Percentiles rank a stretch among this genome's conserved stretches.
Conservation (phyloP, 805 yeast species). For the Metschnikowia dekortorum region DNA sequence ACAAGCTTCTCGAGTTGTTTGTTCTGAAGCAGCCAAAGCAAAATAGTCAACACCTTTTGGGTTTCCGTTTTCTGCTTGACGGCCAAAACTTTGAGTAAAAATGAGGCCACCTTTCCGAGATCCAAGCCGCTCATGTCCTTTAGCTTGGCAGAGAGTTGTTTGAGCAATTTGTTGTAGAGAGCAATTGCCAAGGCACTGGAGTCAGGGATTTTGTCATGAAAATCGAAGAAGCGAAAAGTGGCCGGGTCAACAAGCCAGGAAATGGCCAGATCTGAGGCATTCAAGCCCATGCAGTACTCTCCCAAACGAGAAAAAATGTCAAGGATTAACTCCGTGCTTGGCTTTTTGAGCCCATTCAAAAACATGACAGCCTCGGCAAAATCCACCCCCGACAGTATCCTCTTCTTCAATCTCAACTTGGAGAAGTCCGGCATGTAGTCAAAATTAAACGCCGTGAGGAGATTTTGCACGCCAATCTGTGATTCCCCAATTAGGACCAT, state of each 20-base stretch:
- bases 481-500: conserved; percentile 60
- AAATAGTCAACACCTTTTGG: conserved; percentile 18
- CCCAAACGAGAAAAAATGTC: conserved; percentile 44
- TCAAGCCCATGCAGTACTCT: conserved; percentile 22
- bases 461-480: conserved; percentile 17
- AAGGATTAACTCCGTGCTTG: conserved; percentile 11
- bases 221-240: conserved; percentile 1
- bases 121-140: neutral
- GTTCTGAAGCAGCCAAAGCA: conserved; percentile 25
- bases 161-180: conserved; percentile 32
- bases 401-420: conserved; percentile 1
- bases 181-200: conserved; percentile 26
- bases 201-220: conserved; percentile 10
- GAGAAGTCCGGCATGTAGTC: conserved; percentile 2
- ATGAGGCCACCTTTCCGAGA: neutral
- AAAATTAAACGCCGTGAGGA: conserved; percentile 11
- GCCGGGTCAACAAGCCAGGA: neutral
- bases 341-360: conserved; percentile 18
- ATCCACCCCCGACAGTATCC: conserved; percentile 40
- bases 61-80: conserved; percentile 4
- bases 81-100: neutral
- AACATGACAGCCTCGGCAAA: conserved; percentile 42
- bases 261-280: conserved; percentile 7
- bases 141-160: conserved; percentile 21
- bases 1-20: conserved; percentile 15